These are phyloP conservation scores for Chlorencoelia australis DNA, from an alignment of 2,329 filamentous ascomycete species.

Conservation along the genomic window DNA sequence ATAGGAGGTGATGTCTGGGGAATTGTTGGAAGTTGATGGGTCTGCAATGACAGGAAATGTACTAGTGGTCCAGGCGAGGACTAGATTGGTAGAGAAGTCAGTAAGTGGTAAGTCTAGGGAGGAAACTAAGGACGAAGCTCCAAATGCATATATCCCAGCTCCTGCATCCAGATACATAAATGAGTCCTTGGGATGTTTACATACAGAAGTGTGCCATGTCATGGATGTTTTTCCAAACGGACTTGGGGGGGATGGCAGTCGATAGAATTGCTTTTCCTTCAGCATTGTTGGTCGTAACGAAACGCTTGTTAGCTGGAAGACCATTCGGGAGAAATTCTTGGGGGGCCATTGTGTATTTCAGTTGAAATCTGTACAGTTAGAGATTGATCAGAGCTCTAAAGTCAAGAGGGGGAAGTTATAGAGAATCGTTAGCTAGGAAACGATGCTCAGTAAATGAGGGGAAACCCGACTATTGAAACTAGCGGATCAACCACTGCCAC, in stretches of 20 bases:
- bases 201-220: not conserved
- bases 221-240: constrained; percentile 12
- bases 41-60: no score
- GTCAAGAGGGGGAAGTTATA: not conserved
- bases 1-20: constrained; percentile 15
- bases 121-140: no score
- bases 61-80: no score
- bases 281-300: constrained; percentile 16
- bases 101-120: no score
- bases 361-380: not conserved
- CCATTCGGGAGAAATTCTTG: constrained; percentile 9
- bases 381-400: not conserved
- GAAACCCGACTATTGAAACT: no score
- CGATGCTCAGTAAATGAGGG: no score
- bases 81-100: no score
- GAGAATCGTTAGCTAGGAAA: not conserved
- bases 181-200: not conserved
- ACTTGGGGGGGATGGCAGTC: constrained; percentile 5
- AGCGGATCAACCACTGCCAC: no score
- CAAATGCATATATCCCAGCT: not conserved
- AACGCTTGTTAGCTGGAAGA: constrained; percentile 16
- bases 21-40: constrained; percentile 1
- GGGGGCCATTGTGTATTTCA: no score
- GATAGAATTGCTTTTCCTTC: constrained; percentile 17
- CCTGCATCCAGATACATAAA: not conserved